Percentiles rank a stretch among this genome's conserved stretches.
Evolutionary conservation across 345 rosid species (phyloP).

Genomic region (Bruguiera sexangula): DNA sequence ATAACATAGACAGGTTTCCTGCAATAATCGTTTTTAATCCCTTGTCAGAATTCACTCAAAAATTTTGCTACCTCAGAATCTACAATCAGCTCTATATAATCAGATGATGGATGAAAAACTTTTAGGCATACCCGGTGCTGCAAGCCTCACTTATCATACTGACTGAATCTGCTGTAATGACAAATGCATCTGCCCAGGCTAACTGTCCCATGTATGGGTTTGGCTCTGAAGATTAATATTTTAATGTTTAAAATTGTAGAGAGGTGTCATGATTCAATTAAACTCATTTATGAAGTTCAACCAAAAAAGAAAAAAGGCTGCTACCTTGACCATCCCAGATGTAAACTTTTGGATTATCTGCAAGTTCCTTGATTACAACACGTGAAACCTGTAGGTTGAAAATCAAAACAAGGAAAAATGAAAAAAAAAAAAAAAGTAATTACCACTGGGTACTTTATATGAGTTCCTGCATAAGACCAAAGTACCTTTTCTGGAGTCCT

Average conservation of each 20-base stretch:
- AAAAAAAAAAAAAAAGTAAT: background rate
- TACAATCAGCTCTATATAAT: conserved; percentile 4
- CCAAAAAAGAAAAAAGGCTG: background rate
- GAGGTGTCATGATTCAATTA: conserved; percentile 7
- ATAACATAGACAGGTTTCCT: conserved; percentile 90
- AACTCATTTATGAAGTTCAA: background rate
- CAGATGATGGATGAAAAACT: background rate
- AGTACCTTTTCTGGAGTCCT: conserved; percentile 85
- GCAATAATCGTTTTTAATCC: conserved; percentile 12
- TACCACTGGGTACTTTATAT: background rate
- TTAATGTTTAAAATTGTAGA: conserved; percentile 13
- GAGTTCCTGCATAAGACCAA: conserved; percentile 9
- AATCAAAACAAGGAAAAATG: background rate
- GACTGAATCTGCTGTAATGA: conserved; percentile 92
- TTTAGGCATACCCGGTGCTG: conserved; percentile 78
- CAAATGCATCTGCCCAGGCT: conserved; percentile 99
- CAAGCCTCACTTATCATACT: conserved; percentile 92
- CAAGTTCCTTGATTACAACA: conserved; percentile 61
- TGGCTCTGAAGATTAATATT: conserved; percentile 55
- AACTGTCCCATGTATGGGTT: conserved; percentile 87
- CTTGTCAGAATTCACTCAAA: conserved; percentile 1
- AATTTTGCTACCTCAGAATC: background rate
- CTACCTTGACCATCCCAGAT: conserved; percentile 94
- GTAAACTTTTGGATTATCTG: conserved; percentile 71
- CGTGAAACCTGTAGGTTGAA: conserved; percentile 51